Evolutionary conservation across 495 filamentous ascomycete genomes (phyloP), one percentile per base, ranked within the genome.

Genomic region (Stereocaulon alpinum): DNA sequence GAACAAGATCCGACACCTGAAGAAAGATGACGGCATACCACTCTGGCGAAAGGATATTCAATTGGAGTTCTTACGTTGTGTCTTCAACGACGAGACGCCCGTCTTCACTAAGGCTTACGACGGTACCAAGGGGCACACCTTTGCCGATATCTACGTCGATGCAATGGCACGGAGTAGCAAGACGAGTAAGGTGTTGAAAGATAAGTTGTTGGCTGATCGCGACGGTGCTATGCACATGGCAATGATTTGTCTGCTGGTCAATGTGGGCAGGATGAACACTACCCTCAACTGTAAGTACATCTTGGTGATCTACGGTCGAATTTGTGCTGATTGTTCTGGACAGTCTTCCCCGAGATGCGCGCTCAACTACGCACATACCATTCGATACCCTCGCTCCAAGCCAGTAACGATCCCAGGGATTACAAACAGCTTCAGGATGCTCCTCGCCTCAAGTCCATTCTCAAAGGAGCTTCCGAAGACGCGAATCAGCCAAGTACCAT

Each of bases 331-430:
- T 18, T 27, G 2, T 22, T 17, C 47, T 59, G 17, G 17, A 48
- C 34, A 97, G 92, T 98, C 76, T 98, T 98, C 72, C 93, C 94
- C 30, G 93, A 98, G 72, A 98, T 98, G 93, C 89, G 95, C 71
- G 93, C 93, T 47, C 93, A 97, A 65, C 79, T 98, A 40, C 88
- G 93, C 69, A 98, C 93, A 55, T 98, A 97, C 74, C 93, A 98
- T 72, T 91, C 94, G 1, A 98, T 98, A 62, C 93, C 93, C 14
- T 96, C 88, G 1, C 77, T 98, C 5, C 93, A 98, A 74, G 92
- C 92, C 43, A 87, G 88, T 59, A 91, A 95, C 72, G 93, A 97
- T 64, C 87, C 90, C 17, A 91, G 92, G 63, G 89, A 92, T 27
- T 96, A 98, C 74, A 98, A 98, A 70, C 93, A 98, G 68, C 79